Conservation (phyloP, 495 filamentous ascomycete genomes). For the Aspergillus campestris region DNA sequence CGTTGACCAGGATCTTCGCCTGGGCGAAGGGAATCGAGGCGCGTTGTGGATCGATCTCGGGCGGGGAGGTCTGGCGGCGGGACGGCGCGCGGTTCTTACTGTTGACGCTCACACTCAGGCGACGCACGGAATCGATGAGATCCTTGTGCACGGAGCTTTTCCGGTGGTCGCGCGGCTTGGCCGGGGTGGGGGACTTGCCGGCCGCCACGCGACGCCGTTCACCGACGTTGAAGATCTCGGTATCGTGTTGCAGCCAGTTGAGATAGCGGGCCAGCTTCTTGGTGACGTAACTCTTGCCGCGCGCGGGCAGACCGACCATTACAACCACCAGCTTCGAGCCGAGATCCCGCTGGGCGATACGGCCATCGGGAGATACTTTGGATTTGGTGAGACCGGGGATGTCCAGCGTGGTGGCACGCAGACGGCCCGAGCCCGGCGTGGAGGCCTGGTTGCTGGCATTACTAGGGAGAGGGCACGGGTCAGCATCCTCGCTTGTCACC, state of each 20-base stretch:
- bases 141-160: conserved; percentile 31
- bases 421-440: conserved; percentile 45
- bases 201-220: conserved; percentile 78
- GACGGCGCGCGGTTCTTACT: conserved; percentile 10
- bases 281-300: conserved; percentile 96
- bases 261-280: conserved; percentile 94
- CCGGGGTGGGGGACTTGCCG: conserved; percentile 39
- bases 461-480: conserved; percentile 2
- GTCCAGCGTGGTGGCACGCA: conserved; percentile 76
- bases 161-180: conserved; percentile 18
- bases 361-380: conserved; percentile 86
- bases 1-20: conserved; percentile 43
- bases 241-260: conserved; percentile 95
- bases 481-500: background rate
- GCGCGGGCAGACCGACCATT: conserved; percentile 92
- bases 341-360: conserved; percentile 84
- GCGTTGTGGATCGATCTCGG: conserved; percentile 12
- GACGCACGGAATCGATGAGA: conserved; percentile 36
- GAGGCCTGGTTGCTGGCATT: conserved; percentile 33
- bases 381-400: conserved; percentile 88
- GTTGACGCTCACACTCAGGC: conserved; percentile 35
- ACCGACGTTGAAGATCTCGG: conserved; percentile 93
- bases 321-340: conserved; percentile 94
- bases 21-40: conserved; percentile 34
- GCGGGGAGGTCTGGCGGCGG: conserved; percentile 9